Conservation (phyloP, 1,284 basidiomycete genomes). For the Bjerkandera adusta region DNA sequence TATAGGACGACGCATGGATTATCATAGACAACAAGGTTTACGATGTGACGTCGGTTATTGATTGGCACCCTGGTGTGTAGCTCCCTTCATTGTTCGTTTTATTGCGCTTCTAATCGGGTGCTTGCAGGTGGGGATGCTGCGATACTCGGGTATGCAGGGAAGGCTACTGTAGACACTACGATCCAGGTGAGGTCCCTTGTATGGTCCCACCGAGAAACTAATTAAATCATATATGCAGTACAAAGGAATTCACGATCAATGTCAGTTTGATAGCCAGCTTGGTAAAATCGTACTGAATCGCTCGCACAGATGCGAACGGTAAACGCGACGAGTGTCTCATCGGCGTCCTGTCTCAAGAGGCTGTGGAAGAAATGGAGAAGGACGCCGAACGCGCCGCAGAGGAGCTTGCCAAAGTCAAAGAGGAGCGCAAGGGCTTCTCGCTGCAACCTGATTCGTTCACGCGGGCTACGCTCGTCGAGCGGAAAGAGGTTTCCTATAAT, state of each 20-base stretch:
- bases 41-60: conserved; percentile 22
- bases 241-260: conserved; percentile 24
- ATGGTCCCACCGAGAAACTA: not conserved
- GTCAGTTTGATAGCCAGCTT: conserved; percentile 8
- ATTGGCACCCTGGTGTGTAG: conserved; percentile 22
- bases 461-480: conserved; percentile 18
- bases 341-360: conserved; percentile 20
- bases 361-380: conserved; percentile 21
- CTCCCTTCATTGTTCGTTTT: too few species aligned
- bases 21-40: conserved; percentile 27
- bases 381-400: conserved; percentile 21
- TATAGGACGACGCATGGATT: conserved; percentile 25
- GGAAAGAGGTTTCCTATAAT: conserved; percentile 15
- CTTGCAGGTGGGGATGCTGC: conserved; percentile 19
- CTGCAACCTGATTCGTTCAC: conserved; percentile 23
- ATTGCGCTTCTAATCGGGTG: not conserved
- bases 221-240: conserved; percentile 12
- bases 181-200: conserved; percentile 16
- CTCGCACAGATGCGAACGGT: conserved; percentile 18
- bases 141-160: conserved; percentile 22
- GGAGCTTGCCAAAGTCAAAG: conserved; percentile 19
- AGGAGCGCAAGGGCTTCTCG: conserved; percentile 17
- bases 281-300: not conserved
- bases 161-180: conserved; percentile 22
- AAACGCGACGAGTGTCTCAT: conserved; percentile 23